Evolutionary conservation across 2,329 filamentous ascomycete species (phyloP), one percentile per base, ranked within the genome.

Genomic region (Fusarium floridanum): DNA sequence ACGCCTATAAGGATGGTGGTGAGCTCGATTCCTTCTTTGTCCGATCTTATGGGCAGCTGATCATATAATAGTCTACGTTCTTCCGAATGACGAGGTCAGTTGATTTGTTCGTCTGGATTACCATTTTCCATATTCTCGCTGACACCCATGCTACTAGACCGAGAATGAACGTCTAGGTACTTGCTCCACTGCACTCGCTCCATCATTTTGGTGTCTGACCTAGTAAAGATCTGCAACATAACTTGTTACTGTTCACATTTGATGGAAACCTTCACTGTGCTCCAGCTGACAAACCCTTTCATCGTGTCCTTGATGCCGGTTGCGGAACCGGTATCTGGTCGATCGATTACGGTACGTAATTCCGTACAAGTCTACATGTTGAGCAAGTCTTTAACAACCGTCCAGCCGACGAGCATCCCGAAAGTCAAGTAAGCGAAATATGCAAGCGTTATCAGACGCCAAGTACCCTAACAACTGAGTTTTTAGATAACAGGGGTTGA

Each of bases 251-350:
- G 2, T 57, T 57, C 12, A 57, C 32, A 4, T 57, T 57, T 24
- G 53, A 57, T 11, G 32, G 53, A 22, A 57, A 57, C 6, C 53
- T 57, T 24, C 53, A 57, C 20, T 57, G 53, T 37, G 53, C 53
- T 5, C 53, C 53, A 17, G 29, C 32, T 6, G 53, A 36, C 8
- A 57, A 17, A 5, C 32, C 53, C 11, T 57, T 57, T 20, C 7
- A 11, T 4, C 53, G 53, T 17, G 53, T 57, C 29, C 53, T 57
- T 16, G 53, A 57, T 22, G 53, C 53, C 5, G 53, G 53, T 11
- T 57, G 53, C 14, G 53, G 53, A 20, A 57, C 53, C 14, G 53
- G 53, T 17, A 57, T 57, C 53, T 57, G 53, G 53, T 32, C 53
- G 3, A 57, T 57, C 17, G 53, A 57, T 57, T 57, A 36, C 20